phyloP scores from a whole-genome alignment of 2,329 filamentous ascomycete species.

The Didymella glomerata region DNA sequence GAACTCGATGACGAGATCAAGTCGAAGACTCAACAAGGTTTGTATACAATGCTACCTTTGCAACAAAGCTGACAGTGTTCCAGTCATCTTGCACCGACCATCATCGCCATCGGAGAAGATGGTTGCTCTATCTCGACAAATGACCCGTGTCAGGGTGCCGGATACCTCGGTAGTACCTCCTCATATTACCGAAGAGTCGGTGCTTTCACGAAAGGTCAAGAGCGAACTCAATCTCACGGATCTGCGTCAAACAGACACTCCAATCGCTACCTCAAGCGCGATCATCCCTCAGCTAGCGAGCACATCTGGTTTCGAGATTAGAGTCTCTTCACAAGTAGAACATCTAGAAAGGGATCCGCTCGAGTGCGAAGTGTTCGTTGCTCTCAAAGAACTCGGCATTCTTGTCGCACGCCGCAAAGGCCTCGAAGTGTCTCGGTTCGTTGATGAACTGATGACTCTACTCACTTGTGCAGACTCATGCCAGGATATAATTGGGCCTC shows the following conservation, averaged over 20 bases:
- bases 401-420: conserved; percentile 49
- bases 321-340: conserved; percentile 21
- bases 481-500: not conserved
- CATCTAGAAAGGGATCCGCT: conserved; percentile 16
- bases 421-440: conserved; percentile 43
- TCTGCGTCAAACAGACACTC: conserved; percentile 10
- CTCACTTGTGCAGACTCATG: conserved; percentile 24
- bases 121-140: conserved; percentile 50
- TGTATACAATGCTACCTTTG: not conserved
- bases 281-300: conserved; percentile 47
- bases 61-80: not conserved
- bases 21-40: conserved; percentile 38
- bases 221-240: conserved; percentile 41
- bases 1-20: conserved; percentile 40
- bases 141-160: conserved; percentile 39
- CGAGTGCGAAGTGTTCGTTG: conserved; percentile 44
- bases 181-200: conserved; percentile 21
- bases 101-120: conserved; percentile 52
- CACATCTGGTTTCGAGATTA: conserved; percentile 18
- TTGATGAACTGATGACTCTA: conserved; percentile 47
- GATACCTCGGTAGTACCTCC: conserved; percentile 47
- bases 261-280: conserved; percentile 22
- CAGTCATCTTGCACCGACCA: conserved; percentile 40
- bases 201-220: conserved; percentile 41
- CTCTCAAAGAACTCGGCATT: conserved; percentile 47